Conservation (phyloP, 2,329 filamentous ascomycete species). For the Cercospora nicotianae region DNA sequence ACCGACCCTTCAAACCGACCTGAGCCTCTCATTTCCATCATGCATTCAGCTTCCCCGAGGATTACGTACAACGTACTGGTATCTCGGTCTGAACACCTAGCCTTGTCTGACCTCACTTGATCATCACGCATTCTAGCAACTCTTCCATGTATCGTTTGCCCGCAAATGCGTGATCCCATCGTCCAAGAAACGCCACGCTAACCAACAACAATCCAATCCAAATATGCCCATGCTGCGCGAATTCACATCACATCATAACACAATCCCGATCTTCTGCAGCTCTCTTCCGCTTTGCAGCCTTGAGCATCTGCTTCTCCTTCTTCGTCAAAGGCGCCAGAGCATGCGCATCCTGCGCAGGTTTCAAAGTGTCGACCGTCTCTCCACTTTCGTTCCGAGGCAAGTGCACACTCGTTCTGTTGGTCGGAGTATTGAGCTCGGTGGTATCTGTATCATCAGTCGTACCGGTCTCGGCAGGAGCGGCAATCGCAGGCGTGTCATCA, state of each 20-base stretch:
- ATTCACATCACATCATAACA: slow-evolving; percentile 43
- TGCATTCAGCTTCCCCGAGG: no score
- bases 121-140: not conserved
- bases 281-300: slow-evolving; percentile 30
- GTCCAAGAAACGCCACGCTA: not conserved
- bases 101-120: no score
- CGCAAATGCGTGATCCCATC: not conserved
- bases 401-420: slow-evolving; percentile 6
- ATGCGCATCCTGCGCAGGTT: slow-evolving; percentile 12
- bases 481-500: slow-evolving; percentile 9
- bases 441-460: not conserved
- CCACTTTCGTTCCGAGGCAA: slow-evolving; percentile 3
- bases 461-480: not conserved
- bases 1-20: no score
- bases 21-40: no score
- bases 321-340: slow-evolving; percentile 21
- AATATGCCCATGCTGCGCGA: not conserved
- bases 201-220: not conserved
- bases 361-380: slow-evolving; percentile 9
- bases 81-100: no score
- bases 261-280: slow-evolving; percentile 47
- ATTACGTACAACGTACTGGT: no score
- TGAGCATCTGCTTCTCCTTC: slow-evolving; percentile 35
- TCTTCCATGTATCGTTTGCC: not conserved
- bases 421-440: slow-evolving; percentile 5